Evolutionary conservation across 768 basidiomycete species (phyloP), one percentile per base, ranked within the genome.

Genomic region (Suillus decipiens): DNA sequence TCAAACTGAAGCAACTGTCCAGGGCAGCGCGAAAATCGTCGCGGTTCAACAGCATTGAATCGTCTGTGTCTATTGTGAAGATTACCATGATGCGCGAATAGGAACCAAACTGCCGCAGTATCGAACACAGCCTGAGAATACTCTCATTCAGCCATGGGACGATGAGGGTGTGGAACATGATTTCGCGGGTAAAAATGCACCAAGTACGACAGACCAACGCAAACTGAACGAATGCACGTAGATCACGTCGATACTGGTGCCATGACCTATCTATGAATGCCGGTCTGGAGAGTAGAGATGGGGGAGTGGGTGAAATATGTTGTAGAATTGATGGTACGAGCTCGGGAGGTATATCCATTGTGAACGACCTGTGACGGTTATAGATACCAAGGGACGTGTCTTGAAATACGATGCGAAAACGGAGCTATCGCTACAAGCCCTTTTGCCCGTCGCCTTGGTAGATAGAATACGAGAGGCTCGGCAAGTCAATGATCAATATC

Each of bases 131-230:
- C 36, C 24, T 36, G 55, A 56, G 36, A 56, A 37, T 56, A 37
- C 54, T 76, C 34, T 71, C 64, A 58, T 64, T 17, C 19, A 47
- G 65, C 3, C 75, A 69, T 61, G 75, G 75, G 28, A 76, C 58
- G 24, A 76, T 63, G 8, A 76, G 64, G 11, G 71, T 67, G 47
- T 73, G 75, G 45, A 73, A 72, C 31, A 56, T 60, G 39, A 69
- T 69, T 11, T 54, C 39, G 22, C 54, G 54, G 36, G 54, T 37
- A 10, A 55, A 54, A 37, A 22, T 37, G 2, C 19, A 9, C 54
- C 22, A 55, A 36, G 54, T 37, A 37, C 15, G 34, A 9, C 22
- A 55, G 22, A 55, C 54, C 22, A 55, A 37, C 36, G 36, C 36
- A 55, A 37, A 37, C 54, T 24, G 54, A 37, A 37, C 3, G 36